Conservation (phyloP, 2,329 filamentous ascomycete species). For the Lecanicillium sp. region DNA sequence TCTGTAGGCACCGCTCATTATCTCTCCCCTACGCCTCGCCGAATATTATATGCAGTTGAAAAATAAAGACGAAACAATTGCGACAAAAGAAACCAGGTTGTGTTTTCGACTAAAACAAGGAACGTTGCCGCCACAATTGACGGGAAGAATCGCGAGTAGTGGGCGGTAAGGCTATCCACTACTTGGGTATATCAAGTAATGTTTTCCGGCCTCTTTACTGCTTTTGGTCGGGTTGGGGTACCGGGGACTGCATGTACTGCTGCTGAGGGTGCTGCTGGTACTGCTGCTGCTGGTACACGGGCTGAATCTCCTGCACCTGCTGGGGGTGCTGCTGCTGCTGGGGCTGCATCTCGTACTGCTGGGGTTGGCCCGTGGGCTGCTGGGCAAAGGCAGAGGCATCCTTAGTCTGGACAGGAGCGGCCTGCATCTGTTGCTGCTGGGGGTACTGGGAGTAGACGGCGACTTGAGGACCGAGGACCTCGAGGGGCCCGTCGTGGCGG, state of each 20-base stretch:
- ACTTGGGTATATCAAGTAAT: no score
- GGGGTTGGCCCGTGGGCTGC: neutral
- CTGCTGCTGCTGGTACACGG: neutral
- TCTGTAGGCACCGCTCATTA: no score
- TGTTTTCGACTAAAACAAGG: neutral
- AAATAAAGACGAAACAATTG: neutral
- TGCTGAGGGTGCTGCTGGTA: conserved; percentile 2
- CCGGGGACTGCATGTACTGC: neutral
- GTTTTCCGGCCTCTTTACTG: no score
- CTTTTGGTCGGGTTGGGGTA: conserved; percentile 4
- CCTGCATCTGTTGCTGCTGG: conserved; percentile 14
- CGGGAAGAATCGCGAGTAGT: no score
- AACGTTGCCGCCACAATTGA: neutral
- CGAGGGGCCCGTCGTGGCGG: conserved; percentile 17
- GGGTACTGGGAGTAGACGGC: conserved; percentile 17
- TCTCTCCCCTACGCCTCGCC: conserved; percentile 5
- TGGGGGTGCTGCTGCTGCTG: neutral
- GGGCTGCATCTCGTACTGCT: conserved; percentile 12
- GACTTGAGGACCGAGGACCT: conserved; percentile 19
- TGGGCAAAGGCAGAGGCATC: neutral
- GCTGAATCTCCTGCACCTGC: neutral
- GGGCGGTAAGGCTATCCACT: no score
- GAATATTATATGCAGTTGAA: neutral
- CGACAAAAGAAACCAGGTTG: conserved; percentile 1
- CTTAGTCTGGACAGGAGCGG: conserved; percentile 5